Conservation (phyloP, 2,329 filamentous ascomycete genomes). For the Aspergillus tanneri region DNA sequence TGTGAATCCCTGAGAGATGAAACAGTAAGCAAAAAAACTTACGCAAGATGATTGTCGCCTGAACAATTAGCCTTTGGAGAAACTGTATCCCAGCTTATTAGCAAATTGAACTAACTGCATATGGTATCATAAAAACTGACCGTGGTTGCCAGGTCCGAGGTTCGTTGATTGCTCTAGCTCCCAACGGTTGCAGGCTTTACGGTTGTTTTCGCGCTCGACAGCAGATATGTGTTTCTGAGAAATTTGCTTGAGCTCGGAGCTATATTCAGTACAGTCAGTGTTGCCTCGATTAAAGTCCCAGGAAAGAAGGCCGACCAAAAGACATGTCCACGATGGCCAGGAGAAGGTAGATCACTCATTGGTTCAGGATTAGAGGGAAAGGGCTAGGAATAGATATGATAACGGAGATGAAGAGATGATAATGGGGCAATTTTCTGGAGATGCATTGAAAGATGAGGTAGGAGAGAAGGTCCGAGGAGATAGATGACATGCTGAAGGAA, state of each 20-base stretch:
- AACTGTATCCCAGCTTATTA: not conserved
- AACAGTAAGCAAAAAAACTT: not conserved
- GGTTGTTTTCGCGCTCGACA: not conserved
- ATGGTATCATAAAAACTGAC: not conserved
- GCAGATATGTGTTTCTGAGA: not conserved
- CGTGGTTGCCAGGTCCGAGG: not conserved
- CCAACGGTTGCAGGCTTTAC: not conserved
- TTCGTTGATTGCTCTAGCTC: not conserved
- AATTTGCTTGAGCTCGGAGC: not conserved
- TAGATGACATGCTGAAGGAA: not conserved
- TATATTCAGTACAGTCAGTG: not conserved
- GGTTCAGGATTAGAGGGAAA: not conserved
- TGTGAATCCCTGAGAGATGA: not conserved
- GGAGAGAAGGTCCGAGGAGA: not conserved
- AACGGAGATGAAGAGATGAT: not conserved
- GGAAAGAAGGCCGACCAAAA: conserved; percentile 2
- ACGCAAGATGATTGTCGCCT: not conserved
- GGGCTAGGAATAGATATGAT: not conserved
- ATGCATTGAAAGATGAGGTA: not conserved
- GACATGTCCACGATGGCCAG: not conserved
- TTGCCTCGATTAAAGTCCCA: not conserved
- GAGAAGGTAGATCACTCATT: conserved; percentile 2
- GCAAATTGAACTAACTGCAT: not conserved
- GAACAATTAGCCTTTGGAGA: not conserved
- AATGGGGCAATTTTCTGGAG: not conserved